Percentiles rank a stretch among this genome's conserved stretches.
Conservation (phyloP, 805 yeast genomes). For the Komagataella populi region DNA sequence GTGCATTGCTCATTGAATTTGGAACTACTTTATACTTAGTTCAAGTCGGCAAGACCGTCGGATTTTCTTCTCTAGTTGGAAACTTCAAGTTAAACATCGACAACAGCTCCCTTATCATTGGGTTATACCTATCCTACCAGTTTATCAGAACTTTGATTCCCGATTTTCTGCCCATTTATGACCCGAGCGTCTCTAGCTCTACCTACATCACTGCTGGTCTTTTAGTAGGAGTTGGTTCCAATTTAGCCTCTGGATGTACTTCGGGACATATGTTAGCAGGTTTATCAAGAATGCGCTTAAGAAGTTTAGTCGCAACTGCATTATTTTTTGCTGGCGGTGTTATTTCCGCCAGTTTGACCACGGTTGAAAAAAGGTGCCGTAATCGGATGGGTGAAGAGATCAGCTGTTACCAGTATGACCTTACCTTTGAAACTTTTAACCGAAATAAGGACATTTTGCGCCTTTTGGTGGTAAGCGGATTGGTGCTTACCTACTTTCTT, state of each 20-base stretch:
- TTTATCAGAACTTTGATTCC: constrained; percentile 13
- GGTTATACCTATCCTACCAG: constrained; percentile 18
- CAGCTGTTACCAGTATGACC: constrained; percentile 10
- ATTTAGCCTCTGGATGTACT: constrained; percentile 35
- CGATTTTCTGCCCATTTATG: constrained; percentile 8
- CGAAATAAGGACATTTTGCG: constrained; percentile 6
- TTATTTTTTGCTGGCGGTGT: constrained; percentile 23
- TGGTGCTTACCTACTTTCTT: constrained; percentile 10
- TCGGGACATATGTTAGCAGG: constrained; percentile 44
- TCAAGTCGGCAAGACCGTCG: constrained; percentile 26
- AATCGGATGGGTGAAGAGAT: not conserved
- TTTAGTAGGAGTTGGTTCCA: constrained; percentile 33
- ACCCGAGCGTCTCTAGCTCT: not conserved
- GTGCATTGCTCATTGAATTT: constrained; percentile 31
- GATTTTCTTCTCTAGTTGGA: constrained; percentile 31
- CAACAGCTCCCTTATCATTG: constrained; percentile 19
- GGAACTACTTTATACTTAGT: constrained; percentile 28
- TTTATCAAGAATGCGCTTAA: constrained; percentile 26
- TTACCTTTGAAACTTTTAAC: constrained; percentile 5
- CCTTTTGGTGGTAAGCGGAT: constrained; percentile 4
- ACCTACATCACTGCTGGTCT: constrained; percentile 19
- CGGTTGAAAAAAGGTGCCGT: constrained; percentile 1
- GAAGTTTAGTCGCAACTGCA: constrained; percentile 31
- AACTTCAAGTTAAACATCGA: constrained; percentile 12
- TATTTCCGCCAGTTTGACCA: constrained; percentile 4